phyloP scores from a whole-genome alignment of 257 asterid species.

The Prunella vulgaris region DNA sequence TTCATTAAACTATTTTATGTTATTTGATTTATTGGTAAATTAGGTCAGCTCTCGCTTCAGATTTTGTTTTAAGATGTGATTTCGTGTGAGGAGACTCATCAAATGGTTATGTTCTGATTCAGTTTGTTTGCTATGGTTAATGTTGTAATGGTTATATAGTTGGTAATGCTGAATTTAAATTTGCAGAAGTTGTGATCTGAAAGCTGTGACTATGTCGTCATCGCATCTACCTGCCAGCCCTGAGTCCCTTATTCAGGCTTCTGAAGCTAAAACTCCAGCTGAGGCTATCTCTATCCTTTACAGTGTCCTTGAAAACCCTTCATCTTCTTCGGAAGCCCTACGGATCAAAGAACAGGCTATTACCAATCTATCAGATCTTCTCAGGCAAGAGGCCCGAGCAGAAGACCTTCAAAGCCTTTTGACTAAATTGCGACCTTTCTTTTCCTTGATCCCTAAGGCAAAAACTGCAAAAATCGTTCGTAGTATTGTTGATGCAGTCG shows the following conservation, averaged over 20 bases:
- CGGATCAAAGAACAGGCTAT: constrained; percentile 53
- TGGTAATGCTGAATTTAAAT: not conserved
- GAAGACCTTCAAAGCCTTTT: constrained; percentile 47
- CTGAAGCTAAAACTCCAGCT: constrained; percentile 45
- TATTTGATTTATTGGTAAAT: not conserved
- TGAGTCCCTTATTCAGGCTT: constrained; percentile 44
- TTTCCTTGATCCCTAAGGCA: constrained; percentile 60
- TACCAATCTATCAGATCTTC: constrained; percentile 48
- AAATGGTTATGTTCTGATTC: not conserved
- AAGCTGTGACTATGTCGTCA: constrained; percentile 36
- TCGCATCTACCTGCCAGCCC: constrained; percentile 37
- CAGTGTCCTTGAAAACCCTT: constrained; percentile 41
- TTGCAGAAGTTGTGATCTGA: constrained; percentile 29
- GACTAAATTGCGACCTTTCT: constrained; percentile 46
- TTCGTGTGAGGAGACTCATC: not conserved
- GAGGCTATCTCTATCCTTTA: constrained; percentile 52
- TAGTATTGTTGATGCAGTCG: constrained; percentile 46
- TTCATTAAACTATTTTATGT: not conserved
- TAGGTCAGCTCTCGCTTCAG: not conserved
- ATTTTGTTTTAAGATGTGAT: not conserved
- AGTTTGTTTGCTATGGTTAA: not conserved
- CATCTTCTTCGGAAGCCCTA: constrained; percentile 55
- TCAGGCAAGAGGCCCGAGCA: constrained; percentile 50
- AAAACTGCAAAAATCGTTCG: constrained; percentile 71
- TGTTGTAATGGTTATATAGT: not conserved